Evolutionary conservation across 768 basidiomycete genomes (phyloP), one percentile per base, ranked within the genome.

Genomic region (Cystobasidium onofrii): DNA sequence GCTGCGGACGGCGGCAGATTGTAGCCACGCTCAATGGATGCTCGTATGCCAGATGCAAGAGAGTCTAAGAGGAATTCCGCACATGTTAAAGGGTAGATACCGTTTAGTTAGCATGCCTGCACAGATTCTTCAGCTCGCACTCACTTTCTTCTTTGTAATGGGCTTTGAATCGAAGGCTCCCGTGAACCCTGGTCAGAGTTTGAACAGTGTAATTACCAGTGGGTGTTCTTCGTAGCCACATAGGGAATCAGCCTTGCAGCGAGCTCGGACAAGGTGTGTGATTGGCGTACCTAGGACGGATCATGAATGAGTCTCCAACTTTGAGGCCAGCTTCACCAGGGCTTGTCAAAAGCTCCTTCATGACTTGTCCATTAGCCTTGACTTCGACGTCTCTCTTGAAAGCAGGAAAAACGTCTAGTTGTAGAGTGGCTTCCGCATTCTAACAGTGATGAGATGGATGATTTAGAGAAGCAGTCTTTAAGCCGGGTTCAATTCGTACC

Each of bases 401-500:
- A 29, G 33, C 3, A 44, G 64, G 64, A 23, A 36, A 65, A 20
- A 65, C 25, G n/a, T 36, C 34, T 6, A 65, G 27, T 41, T 65
- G 34, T 18, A 65, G 6, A 43, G 64, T 65, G 9, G 64, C 64
- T 25, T 65, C 64, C 7, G 29, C 18, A 34, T 65, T 65, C 64
- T 65, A 9, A 17, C 2, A 29, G 25, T 15, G 43, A 43, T 18
- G 2, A 41, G 18, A 6, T 43, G 13, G 25, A 43, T 4, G 13
- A 39, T 6, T 15, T 39, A 39, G 39, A 15, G 39, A 39, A 39
- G 7, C 7, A 18, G 18, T 44, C 62, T 27, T 64, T 13, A 29
- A 64, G 12, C 62, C 10, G 29, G 17, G 10, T 23, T 33, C 17
- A 12, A 2, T 29, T 25, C n/a, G 13, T 10, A 36, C 27, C 64